phyloP scores from a whole-genome alignment of 768 basidiomycete genomes.

The Termitomyces sp. region DNA sequence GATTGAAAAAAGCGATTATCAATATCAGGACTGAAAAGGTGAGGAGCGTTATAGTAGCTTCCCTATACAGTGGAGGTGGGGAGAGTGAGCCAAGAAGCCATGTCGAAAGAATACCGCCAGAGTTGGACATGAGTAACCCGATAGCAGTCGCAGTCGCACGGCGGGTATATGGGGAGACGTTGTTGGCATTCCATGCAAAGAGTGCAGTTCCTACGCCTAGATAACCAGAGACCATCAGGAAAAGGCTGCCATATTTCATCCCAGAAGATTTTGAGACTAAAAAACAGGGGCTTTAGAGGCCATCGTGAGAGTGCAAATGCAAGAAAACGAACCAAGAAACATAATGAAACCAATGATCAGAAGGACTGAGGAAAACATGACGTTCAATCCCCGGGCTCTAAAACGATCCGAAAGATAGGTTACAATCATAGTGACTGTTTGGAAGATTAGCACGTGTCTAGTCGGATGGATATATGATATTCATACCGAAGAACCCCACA shows the following conservation, averaged over 20 bases:
- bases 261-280: background rate
- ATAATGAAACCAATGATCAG: background rate
- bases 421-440: background rate
- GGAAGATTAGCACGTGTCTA: background rate
- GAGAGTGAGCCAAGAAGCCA: too few relatives aligned
- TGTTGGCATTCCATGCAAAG: too few relatives aligned
- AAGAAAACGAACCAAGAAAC: background rate
- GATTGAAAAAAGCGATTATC: too few relatives aligned
- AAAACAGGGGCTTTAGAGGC: background rate
- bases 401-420: background rate
- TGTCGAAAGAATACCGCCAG: too few relatives aligned
- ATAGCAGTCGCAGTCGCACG: too few relatives aligned
- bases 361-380: background rate
- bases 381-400: background rate
- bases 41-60: too few relatives aligned
- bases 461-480: too few relatives aligned
- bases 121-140: background rate
- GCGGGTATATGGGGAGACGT: too few relatives aligned
- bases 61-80: too few relatives aligned
- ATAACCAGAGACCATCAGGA: background rate
- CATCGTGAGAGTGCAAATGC: background rate
- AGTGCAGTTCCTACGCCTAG: background rate
- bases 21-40: too few relatives aligned
- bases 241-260: background rate
- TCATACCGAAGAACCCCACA: background rate